Percentiles rank a stretch among this genome's conserved stretches.
These are phyloP conservation scores for Diaporthe vexans DNA, from an alignment of 2,329 filamentous ascomycete species.

Conservation along the genomic window DNA sequence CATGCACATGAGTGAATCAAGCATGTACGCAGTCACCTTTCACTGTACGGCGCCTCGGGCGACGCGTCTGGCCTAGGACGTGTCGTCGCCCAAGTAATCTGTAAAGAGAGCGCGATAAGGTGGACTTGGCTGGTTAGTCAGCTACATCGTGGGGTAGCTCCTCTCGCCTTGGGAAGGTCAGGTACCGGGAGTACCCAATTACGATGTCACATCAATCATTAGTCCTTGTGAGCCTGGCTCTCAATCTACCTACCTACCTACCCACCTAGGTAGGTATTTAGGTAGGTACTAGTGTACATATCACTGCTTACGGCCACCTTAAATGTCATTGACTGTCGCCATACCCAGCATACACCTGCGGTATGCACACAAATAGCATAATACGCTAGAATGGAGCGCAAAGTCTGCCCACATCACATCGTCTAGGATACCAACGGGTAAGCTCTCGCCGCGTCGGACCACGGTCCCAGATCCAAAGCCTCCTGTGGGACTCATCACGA, in stretches of 20 bases:
- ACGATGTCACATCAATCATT: not conserved
- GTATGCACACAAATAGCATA: not conserved
- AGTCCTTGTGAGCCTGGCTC: too few relatives aligned
- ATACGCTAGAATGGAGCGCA: too few relatives aligned
- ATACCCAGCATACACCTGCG: not conserved
- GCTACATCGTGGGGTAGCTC: constrained; percentile 15
- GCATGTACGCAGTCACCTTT: constrained; percentile 12
- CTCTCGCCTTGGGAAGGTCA: not conserved
- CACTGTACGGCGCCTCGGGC: constrained; percentile 5
- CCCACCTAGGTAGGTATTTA: too few relatives aligned
- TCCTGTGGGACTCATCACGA: not conserved
- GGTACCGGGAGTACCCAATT: not conserved
- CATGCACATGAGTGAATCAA: constrained; percentile 11
- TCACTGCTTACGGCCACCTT: not conserved
- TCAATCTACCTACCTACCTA: too few relatives aligned
- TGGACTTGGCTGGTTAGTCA: constrained; percentile 8
- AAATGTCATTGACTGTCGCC: not conserved
- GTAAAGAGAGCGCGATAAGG: not conserved
- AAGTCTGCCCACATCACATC: not conserved
- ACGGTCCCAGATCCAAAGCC: not conserved
- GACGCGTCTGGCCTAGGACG: constrained; percentile 34
- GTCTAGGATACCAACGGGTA: not conserved
- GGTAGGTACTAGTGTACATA: too few relatives aligned
- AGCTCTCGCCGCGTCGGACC: too few relatives aligned
- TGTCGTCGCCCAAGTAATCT: constrained; percentile 25